Conservation (phyloP, 2,329 filamentous ascomycete species). For the Thelonectria blattea region DNA sequence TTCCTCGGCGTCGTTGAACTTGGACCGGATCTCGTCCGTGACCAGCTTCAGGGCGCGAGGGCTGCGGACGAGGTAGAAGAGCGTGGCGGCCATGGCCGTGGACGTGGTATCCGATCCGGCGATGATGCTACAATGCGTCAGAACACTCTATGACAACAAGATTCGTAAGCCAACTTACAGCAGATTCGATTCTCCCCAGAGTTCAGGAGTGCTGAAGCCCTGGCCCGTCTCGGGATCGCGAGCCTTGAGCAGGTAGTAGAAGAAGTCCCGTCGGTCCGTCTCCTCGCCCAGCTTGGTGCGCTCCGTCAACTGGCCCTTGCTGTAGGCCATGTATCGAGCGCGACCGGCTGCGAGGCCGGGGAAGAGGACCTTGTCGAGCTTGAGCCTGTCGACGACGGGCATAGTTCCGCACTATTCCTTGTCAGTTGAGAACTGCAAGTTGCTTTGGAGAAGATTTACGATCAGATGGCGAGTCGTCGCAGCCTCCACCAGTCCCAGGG, state of each 20-base stretch:
- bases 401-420: constrained; percentile 70
- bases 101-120: constrained; percentile 76
- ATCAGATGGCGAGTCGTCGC: constrained; percentile 73
- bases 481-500: constrained; percentile 69
- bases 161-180: constrained; percentile 53
- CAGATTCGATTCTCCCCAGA: constrained; percentile 74
- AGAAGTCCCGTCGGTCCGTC: constrained; percentile 75
- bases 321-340: constrained; percentile 74
- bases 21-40: constrained; percentile 57
- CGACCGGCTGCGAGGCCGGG: constrained; percentile 69
- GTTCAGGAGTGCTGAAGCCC: constrained; percentile 68
- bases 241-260: constrained; percentile 75
- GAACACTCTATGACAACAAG: not conserved
- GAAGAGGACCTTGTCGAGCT: constrained; percentile 72
- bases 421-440: not conserved
- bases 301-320: constrained; percentile 69
- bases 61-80: constrained; percentile 67
- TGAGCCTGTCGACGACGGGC: constrained; percentile 70
- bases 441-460: constrained; percentile 51
- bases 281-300: constrained; percentile 70
- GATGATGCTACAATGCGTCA: constrained; percentile 58
- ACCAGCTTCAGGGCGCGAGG: constrained; percentile 53
- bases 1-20: constrained; percentile 59
- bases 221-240: constrained; percentile 73
- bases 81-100: constrained; percentile 67